phyloP scores from a whole-genome alignment of 495 filamentous ascomycete species.

The Lasiosphaeria hispida region DNA sequence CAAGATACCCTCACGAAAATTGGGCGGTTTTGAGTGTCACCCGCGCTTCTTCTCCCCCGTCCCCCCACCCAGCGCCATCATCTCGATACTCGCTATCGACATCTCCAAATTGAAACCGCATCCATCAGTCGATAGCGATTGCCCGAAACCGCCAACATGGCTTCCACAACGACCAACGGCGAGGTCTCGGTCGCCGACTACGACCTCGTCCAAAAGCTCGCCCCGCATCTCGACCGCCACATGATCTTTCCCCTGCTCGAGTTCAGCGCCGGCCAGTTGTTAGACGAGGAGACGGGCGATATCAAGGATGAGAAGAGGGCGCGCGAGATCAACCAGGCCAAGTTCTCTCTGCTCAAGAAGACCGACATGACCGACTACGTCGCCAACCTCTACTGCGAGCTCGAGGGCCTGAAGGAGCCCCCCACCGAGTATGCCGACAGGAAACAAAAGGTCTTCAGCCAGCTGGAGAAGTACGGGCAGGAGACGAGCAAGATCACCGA shows the following conservation, averaged over 20 bases:
- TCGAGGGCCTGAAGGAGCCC: conserved; percentile 72
- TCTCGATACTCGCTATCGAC: conserved; percentile 5
- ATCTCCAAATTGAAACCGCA: neutral
- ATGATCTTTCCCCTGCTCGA: conserved; percentile 91
- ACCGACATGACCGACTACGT: conserved; percentile 99
- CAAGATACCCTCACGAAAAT: conserved; percentile 30
- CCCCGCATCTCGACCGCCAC: conserved; percentile 92
- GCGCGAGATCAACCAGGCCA: conserved; percentile 71
- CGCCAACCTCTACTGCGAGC: conserved; percentile 78
- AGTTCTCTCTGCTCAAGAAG: conserved; percentile 87
- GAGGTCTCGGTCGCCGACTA: conserved; percentile 56
- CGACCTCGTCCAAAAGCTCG: conserved; percentile 83
- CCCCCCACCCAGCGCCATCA: neutral
- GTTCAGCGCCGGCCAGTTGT: conserved; percentile 60
- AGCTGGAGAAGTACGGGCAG: conserved; percentile 75
- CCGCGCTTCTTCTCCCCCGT: conserved; percentile 7
- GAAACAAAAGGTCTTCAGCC: conserved; percentile 81
- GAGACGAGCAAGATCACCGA: conserved; percentile 82
- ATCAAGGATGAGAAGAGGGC: conserved; percentile 54
- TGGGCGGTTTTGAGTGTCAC: conserved; percentile 19
- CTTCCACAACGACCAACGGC: conserved; percentile 50
- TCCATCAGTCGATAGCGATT: too few species aligned
- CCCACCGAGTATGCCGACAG: conserved; percentile 84
- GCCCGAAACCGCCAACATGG: conserved; percentile 22
- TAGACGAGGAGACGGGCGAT: conserved; percentile 54